Conservation (phyloP, 2,329 filamentous ascomycete species). For the Trichoderma breve region DNA sequence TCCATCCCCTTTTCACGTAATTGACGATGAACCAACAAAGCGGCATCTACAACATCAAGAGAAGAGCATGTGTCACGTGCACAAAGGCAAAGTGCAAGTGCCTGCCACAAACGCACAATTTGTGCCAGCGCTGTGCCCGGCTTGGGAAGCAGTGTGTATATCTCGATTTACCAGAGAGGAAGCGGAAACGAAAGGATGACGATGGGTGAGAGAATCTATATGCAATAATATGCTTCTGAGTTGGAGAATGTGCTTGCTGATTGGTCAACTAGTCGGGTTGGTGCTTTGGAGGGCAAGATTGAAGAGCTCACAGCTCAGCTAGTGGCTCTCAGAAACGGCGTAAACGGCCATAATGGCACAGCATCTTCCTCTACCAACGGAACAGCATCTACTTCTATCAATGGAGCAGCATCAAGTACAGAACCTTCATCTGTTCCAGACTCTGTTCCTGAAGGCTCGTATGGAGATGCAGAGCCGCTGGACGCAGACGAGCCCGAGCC, state of each 20-base stretch:
- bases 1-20: not conserved
- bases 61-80: conserved; percentile 20
- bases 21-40: not conserved
- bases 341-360: not conserved
- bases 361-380: not conserved
- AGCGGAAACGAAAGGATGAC: not conserved
- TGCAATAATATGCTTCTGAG: not conserved
- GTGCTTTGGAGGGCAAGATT: conserved; percentile 10
- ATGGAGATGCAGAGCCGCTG: not conserved
- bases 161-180: conserved; percentile 18
- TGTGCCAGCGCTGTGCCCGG: conserved; percentile 18
- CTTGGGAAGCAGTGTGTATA: conserved; percentile 19
- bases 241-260: not conserved
- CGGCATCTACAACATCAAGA: not conserved
- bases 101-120: not conserved
- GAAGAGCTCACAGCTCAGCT: conserved; percentile 8
- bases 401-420: not conserved
- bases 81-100: conserved; percentile 19
- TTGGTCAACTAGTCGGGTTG: not conserved
- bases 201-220: not conserved
- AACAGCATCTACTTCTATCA: not conserved
- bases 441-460: not conserved
- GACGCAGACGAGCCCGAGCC: not conserved
- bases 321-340: not conserved
- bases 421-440: not conserved